Evolutionary conservation across 805 yeast genomes (phyloP).

Genomic region (Lachancea mirantina): DNA sequence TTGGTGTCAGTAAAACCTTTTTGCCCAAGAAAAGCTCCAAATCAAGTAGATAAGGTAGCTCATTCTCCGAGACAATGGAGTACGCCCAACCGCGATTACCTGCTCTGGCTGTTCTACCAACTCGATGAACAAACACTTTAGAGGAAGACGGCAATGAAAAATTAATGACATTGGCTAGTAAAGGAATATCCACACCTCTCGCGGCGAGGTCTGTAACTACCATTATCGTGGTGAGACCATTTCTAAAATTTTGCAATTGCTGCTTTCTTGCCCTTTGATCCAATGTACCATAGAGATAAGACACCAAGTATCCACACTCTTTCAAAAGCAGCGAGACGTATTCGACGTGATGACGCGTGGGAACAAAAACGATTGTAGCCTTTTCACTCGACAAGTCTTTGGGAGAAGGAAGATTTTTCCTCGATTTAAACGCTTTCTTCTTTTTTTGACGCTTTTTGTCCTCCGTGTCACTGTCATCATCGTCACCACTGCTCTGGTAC

Average conservation of each 20-base stretch:
- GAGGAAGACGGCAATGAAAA: conserved; percentile 81
- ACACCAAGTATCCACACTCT: conserved; percentile 75
- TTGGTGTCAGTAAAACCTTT: conserved; percentile 62
- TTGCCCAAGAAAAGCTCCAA: conserved; percentile 84
- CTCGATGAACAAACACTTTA: conserved; percentile 78
- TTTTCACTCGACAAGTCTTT: conserved; percentile 75
- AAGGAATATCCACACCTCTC: conserved; percentile 89
- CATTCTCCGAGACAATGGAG: conserved; percentile 76
- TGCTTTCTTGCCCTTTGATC: conserved; percentile 93
- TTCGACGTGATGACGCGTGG: conserved; percentile 97
- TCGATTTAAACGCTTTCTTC: conserved; percentile 37
- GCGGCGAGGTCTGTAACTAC: conserved; percentile 99
- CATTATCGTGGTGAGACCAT: conserved; percentile 75
- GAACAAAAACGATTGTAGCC: conserved; percentile 90
- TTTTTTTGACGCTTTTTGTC: conserved; percentile 31
- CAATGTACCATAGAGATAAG: conserved; percentile 88
- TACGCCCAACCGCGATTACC: conserved; percentile 98
- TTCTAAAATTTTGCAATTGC: conserved; percentile 76
- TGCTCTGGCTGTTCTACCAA: conserved; percentile 97
- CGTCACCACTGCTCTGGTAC: conserved; percentile 41
- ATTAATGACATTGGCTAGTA: conserved; percentile 69
- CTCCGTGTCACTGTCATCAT: conserved; percentile 45
- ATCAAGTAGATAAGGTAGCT: conserved; percentile 84
- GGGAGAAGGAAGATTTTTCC: conserved; percentile 65
- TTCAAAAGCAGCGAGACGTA: conserved; percentile 65